These are phyloP conservation scores for Mycosphaerella arachidis DNA, from an alignment of 2,329 filamentous ascomycete genomes.

Conservation along the genomic window DNA sequence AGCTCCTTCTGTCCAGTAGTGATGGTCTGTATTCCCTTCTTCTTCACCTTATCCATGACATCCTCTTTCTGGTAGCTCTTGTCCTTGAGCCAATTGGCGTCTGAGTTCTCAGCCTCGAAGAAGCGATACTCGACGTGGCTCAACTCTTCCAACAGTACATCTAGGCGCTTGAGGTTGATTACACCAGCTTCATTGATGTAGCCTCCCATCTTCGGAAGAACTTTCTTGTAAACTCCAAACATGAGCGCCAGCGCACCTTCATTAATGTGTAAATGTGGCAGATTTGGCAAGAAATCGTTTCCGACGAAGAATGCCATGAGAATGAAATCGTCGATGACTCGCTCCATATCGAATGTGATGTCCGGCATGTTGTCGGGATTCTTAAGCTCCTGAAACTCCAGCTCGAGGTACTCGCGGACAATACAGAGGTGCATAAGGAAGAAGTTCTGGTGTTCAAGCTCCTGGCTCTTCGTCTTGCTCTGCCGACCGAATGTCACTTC, in stretches of 20 bases:
- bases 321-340: conserved; percentile 98
- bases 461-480: conserved; percentile 83
- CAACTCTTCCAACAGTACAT: conserved; percentile 73
- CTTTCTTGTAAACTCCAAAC: conserved; percentile 93
- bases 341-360: conserved; percentile 88
- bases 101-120: conserved; percentile 84
- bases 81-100: conserved; percentile 86
- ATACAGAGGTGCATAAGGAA: conserved; percentile 96
- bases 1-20: conserved; percentile 76
- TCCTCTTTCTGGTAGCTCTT: conserved; percentile 71
- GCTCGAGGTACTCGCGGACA: conserved; percentile 90
- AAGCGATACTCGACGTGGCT: conserved; percentile 86
- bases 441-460: conserved; percentile 98
- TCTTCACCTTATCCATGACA: conserved; percentile 57
- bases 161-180: conserved; percentile 79
- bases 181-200: conserved; percentile 95
- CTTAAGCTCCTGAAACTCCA: conserved; percentile 93
- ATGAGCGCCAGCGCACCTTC: conserved; percentile 94
- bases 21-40: conserved; percentile 64
- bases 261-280: conserved; percentile 96
- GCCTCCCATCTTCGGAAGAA: conserved; percentile 79
- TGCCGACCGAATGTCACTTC: conserved; percentile 95
- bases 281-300: conserved; percentile 96
- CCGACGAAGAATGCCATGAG: conserved; percentile 99
- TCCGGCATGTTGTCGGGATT: conserved; percentile 60